A percentile compares a stretch with the other conserved stretches of the same genome.
These are phyloP conservation scores for Cyanodermella asteris DNA, from an alignment of 2,329 filamentous ascomycete genomes.

Conservation along the genomic window DNA sequence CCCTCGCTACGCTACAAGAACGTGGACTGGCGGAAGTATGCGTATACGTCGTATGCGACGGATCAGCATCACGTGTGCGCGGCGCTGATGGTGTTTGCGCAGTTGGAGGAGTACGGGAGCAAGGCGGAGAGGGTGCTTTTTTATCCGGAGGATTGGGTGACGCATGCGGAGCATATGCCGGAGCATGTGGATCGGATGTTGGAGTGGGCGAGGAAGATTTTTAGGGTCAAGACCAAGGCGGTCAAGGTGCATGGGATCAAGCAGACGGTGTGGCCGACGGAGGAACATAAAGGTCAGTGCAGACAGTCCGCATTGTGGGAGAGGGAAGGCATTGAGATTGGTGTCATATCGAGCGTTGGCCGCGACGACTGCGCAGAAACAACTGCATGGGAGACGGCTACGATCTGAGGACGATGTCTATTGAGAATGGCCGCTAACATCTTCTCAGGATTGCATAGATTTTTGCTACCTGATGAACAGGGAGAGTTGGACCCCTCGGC, in stretches of 20 bases:
- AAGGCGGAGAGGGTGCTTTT: slow-evolving; percentile 19
- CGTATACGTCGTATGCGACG: slow-evolving; percentile 22
- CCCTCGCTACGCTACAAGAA: slow-evolving; percentile 6
- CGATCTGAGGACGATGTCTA: slow-evolving; percentile 6
- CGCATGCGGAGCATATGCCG: slow-evolving; percentile 12
- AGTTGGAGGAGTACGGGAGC: slow-evolving; percentile 17
- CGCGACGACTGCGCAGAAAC: too few species aligned
- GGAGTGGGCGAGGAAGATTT: slow-evolving; percentile 24
- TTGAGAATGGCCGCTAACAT: too few species aligned
- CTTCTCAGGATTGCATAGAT: too few species aligned
- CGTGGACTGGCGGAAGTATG: slow-evolving; percentile 20
- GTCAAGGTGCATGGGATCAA: slow-evolving; percentile 22
- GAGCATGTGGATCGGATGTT: slow-evolving; percentile 20
- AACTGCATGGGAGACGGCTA: too few species aligned
- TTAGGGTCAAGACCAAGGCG: slow-evolving; percentile 27
- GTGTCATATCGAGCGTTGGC: too few species aligned
- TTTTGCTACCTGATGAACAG: slow-evolving; percentile 4
- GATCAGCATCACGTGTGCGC: slow-evolving; percentile 21
- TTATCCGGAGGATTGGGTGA: slow-evolving; percentile 19
- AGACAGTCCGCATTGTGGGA: neutral
- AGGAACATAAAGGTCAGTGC: slow-evolving; percentile 1
- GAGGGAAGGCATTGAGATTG: too few species aligned
- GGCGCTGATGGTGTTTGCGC: slow-evolving; percentile 20
- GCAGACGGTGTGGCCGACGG: slow-evolving; percentile 5
- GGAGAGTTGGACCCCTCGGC: slow-evolving; percentile 40